phyloP scores from a whole-genome alignment of 1,139 yeast genomes.

The Kodamaea fungicola region DNA sequence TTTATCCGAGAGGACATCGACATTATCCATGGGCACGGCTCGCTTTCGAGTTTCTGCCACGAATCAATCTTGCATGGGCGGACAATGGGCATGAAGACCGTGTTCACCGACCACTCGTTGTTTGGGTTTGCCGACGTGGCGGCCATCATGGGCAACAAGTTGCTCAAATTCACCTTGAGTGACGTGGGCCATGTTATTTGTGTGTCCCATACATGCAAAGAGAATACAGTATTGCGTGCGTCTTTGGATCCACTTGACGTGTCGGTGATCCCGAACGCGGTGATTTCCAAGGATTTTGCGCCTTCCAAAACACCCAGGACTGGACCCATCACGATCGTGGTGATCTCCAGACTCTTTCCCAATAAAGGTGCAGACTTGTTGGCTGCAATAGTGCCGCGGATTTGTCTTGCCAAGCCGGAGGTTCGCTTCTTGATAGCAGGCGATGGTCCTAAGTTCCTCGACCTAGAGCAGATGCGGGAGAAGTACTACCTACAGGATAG shows the following conservation, averaged over 20 bases:
- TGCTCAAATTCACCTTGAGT: slow-evolving; percentile 75
- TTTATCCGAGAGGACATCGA: slow-evolving; percentile 81
- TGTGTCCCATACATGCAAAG: slow-evolving; percentile 95
- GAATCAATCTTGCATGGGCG: slow-evolving; percentile 89
- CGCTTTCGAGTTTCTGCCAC: slow-evolving; percentile 79
- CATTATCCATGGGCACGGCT: slow-evolving; percentile 94
- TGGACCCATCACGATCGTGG: slow-evolving; percentile 69
- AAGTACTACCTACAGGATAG: slow-evolving; percentile 80
- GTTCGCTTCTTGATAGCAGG: slow-evolving; percentile 90
- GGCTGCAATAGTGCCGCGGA: slow-evolving; percentile 80
- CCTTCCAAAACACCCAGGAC: slow-evolving; percentile 38
- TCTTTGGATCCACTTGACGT: slow-evolving; percentile 73
- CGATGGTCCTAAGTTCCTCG: slow-evolving; percentile 93
- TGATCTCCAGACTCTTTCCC: slow-evolving; percentile 87
- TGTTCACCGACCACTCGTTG: slow-evolving; percentile 92
- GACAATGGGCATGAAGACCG: slow-evolving; percentile 89
- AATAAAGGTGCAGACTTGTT: slow-evolving; percentile 93
- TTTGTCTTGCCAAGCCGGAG: slow-evolving; percentile 60
- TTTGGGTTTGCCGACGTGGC: slow-evolving; percentile 91
- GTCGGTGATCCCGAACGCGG: slow-evolving; percentile 95
- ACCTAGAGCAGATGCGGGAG: slow-evolving; percentile 93
- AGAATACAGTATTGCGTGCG: slow-evolving; percentile 88
- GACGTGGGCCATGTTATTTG: slow-evolving; percentile 92
- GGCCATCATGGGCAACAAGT: slow-evolving; percentile 81
- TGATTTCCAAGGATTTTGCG: slow-evolving; percentile 73